These are phyloP conservation scores for Pyrus communis DNA, from an alignment of 306 rosid species.

Conservation along the genomic window DNA sequence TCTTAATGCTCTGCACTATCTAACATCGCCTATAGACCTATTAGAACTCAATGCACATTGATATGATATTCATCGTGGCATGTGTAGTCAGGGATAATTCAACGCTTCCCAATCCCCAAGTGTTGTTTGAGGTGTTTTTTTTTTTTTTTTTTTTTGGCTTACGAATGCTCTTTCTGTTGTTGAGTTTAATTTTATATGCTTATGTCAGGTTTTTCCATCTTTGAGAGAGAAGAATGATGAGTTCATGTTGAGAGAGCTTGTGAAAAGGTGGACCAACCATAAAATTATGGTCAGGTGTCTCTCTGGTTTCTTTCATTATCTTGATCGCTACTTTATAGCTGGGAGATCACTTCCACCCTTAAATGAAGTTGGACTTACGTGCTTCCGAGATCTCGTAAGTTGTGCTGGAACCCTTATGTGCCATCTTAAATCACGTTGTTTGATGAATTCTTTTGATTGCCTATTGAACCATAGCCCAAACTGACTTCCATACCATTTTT, in stretches of 20 bases:
- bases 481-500: neutral
- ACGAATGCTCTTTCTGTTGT: neutral
- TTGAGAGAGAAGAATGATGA: constrained; percentile 63
- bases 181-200: neutral
- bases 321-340: constrained; percentile 45
- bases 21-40: neutral
- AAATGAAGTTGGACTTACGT: constrained; percentile 49
- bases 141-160: too few species aligned
- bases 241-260: constrained; percentile 58
- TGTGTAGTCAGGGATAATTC: neutral
- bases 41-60: neutral
- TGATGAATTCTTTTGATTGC: neutral
- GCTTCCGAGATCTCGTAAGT: constrained; percentile 65
- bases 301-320: constrained; percentile 51
- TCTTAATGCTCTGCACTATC: neutral
- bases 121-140: neutral
- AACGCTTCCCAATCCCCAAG: neutral
- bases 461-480: neutral
- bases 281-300: constrained; percentile 68
- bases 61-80: neutral
- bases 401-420: neutral
- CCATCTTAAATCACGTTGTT: neutral
- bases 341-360: constrained; percentile 51
- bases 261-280: constrained; percentile 76
- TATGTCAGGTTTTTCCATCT: constrained; percentile 60